These are phyloP conservation scores for Termitomyces sp. DNA, from an alignment of 768 basidiomycete genomes.

Conservation along the genomic window DNA sequence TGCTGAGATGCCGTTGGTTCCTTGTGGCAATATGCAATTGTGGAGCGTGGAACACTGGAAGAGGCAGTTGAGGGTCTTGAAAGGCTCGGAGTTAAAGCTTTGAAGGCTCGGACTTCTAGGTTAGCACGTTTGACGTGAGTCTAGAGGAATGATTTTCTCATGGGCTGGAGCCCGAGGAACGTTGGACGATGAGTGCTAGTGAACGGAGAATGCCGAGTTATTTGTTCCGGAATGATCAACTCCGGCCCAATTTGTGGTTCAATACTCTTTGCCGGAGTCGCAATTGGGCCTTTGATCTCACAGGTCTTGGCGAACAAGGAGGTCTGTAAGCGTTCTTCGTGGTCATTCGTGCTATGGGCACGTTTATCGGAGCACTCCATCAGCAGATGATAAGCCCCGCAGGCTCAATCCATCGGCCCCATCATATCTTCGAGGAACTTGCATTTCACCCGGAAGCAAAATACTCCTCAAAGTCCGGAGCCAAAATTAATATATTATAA, in stretches of 20 bases:
- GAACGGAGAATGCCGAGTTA: background rate
- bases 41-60: background rate
- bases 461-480: conserved; percentile 9
- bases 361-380: background rate
- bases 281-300: background rate
- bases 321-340: background rate
- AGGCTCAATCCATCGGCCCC: background rate
- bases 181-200: background rate
- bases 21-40: background rate
- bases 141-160: background rate
- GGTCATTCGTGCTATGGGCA: background rate
- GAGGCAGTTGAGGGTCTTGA: background rate
- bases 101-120: background rate
- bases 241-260: conserved; percentile 1
- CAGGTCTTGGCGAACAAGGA: background rate
- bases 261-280: background rate
- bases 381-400: background rate
- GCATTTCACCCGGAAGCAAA: conserved; percentile 14
- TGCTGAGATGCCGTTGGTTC: background rate
- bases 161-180: background rate
- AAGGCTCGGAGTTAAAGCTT: no score
- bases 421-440: conserved; percentile 7
- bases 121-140: background rate
- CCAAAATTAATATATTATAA: conserved; percentile 3
- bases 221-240: conserved; percentile 1